phyloP scores from a whole-genome alignment of 345 rosid species.

The Carallia brachiata region DNA sequence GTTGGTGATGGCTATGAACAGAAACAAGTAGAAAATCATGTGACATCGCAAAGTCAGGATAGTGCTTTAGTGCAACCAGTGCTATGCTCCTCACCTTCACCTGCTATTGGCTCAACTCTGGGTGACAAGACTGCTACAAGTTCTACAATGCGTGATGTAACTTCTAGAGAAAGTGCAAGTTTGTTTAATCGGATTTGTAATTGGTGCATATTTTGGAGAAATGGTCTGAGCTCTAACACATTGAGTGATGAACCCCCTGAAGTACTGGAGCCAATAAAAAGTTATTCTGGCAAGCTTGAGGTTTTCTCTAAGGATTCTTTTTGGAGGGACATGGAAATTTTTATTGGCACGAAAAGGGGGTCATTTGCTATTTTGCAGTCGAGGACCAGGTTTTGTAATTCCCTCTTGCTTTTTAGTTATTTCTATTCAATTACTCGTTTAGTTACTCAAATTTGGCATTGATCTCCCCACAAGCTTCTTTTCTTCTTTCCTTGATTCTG shows the following conservation, averaged over 20 bases:
- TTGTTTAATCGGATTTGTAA: constrained; percentile 32
- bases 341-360: constrained; percentile 52
- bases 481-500: no score
- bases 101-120: constrained; percentile 22
- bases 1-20: constrained; percentile 19
- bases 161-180: constrained; percentile 24
- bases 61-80: constrained; percentile 4
- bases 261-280: constrained; percentile 22
- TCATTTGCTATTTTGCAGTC: constrained; percentile 46
- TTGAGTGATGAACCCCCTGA: constrained; percentile 28
- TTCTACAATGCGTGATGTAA: constrained; percentile 19
- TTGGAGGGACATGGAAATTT: constrained; percentile 62
- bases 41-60: constrained; percentile 17
- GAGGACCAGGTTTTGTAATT: constrained; percentile 54
- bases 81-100: constrained; percentile 22
- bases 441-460: no score
- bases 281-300: constrained; percentile 27
- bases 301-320: constrained; percentile 42
- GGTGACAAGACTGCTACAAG: constrained; percentile 23
- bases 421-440: no score
- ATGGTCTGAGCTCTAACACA: constrained; percentile 20
- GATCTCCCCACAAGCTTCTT: no score
- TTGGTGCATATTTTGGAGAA: constrained; percentile 39
- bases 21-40: constrained; percentile 24
- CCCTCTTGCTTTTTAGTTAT: not conserved